Conservation (phyloP, 768 basidiomycete genomes). For the Lactarius deliciosus region DNA sequence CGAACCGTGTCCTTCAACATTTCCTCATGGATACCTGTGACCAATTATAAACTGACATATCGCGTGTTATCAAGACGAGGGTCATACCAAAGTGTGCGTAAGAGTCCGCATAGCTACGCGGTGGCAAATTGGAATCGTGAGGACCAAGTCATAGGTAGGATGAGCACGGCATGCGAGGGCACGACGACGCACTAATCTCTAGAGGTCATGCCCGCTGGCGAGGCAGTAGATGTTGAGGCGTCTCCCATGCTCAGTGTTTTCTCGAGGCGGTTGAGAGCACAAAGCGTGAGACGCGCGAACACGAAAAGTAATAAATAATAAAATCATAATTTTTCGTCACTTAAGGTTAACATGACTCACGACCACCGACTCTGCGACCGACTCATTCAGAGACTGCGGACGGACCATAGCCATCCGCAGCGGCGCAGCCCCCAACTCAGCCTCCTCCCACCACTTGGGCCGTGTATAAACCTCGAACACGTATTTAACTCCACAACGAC, state of each 20-base stretch:
- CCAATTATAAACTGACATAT: constrained; percentile 1
- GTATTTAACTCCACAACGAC: background rate
- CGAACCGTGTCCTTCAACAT: constrained; percentile 98
- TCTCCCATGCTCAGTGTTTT: constrained; percentile 16
- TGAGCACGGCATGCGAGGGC: background rate
- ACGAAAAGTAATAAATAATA: background rate
- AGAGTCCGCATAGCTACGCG: constrained; percentile 85
- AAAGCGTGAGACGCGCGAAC: background rate
- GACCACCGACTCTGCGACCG: background rate
- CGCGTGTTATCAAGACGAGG: background rate
- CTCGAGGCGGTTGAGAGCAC: background rate
- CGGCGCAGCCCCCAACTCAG: background rate
- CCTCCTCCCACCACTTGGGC: background rate
- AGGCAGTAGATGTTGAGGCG: constrained; percentile 16
- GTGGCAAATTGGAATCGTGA: constrained; percentile 11
- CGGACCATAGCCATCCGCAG: constrained; percentile 1
- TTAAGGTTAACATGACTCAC: background rate
- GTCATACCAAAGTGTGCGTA: constrained; percentile 89
- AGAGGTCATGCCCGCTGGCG: constrained; percentile 61
- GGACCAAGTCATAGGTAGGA: constrained; percentile 29
- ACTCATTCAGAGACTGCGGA: background rate
- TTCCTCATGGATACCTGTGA: constrained; percentile 93
- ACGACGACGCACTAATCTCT: constrained; percentile 72
- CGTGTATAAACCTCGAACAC: no score
- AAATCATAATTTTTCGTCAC: background rate